Base-by-base conservation (phyloP, 768 basidiomycete species). In the Pleurotus sapidus region DNA sequence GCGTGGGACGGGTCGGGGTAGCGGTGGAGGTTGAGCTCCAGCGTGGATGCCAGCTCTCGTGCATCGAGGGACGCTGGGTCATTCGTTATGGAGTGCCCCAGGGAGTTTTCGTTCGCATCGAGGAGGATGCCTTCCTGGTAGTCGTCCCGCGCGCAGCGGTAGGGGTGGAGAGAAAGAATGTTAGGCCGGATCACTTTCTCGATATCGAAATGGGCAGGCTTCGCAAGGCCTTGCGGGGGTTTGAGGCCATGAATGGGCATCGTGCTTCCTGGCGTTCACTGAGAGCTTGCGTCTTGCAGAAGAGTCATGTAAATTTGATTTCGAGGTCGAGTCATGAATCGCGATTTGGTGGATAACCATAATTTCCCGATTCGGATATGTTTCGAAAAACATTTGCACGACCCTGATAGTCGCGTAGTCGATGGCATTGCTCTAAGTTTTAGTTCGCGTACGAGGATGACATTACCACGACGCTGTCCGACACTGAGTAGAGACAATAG, bases 71-170 rank as follows among this genome's bases (percentile, higher is more conserved):
- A 34, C n/a, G 30, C 66, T 60, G 14, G 73, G 46, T n/a, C 67
- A 61, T 23, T 78, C 73, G 38, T 15, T 14, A 98, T 88, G 2
- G 91, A 87, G 67, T 92, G 91, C 0, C 97, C 96, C 37, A 95
- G 79, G 0, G 96, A 84, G 68, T 99, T 98, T 76, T 99, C 97
- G 72, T 99, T 99, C 12, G 97, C 97, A 63, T 99, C 97, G 18
- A 99, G 84, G 24, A 99, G 84, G 64, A 98, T 88, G 20, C 95
- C 95, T 2, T 84, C 76, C 48, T 87, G 84, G 74, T 97, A 99
- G 74, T 99, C 96, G 66, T 99, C 96, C 47, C 97, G 80, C 0
- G 97, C 97, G 65, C 95, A 98, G 27, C 95, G 87, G 72, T 99
- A 98, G 0, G 97, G 97, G 48, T 87, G 86, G 12, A 99, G 77